Evolutionary conservation across 208 protist species (phyloP).

Genomic region (Leishmania major): DNA sequence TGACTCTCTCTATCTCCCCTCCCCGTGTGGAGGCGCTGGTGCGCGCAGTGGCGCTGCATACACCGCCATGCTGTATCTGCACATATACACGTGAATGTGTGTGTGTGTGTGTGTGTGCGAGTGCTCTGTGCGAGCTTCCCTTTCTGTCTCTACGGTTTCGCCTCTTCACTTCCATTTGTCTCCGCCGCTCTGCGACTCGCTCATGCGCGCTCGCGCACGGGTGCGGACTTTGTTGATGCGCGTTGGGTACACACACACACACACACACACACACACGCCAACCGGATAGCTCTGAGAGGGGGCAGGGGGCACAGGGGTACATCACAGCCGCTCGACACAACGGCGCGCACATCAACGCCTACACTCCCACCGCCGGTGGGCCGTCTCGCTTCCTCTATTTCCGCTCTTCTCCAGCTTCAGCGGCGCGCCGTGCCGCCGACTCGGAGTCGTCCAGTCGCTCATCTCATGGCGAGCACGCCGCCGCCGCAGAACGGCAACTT

Average conservation of each 20-base stretch:
- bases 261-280: background rate
- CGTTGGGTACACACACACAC: background rate
- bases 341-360: background rate
- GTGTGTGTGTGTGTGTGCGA: too few relatives aligned
- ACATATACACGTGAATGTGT: too few relatives aligned
- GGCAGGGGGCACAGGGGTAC: background rate
- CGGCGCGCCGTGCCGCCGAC: background rate
- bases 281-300: background rate
- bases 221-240: background rate
- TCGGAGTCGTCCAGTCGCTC: background rate
- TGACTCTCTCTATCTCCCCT: too few relatives aligned
- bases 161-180: background rate
- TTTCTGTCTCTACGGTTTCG: background rate
- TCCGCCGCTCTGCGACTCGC: background rate
- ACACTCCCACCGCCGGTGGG: background rate
- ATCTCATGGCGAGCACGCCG: background rate
- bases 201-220: background rate
- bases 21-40: too few relatives aligned
- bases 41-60: too few relatives aligned
- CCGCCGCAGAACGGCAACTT: constrained; percentile 14
- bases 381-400: background rate
- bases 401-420: background rate
- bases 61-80: too few relatives aligned
- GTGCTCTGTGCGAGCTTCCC: too few relatives aligned
- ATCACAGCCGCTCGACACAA: background rate